phyloP scores from a whole-genome alignment of 768 basidiomycete genomes.

The Phanerochaete carnosa region DNA sequence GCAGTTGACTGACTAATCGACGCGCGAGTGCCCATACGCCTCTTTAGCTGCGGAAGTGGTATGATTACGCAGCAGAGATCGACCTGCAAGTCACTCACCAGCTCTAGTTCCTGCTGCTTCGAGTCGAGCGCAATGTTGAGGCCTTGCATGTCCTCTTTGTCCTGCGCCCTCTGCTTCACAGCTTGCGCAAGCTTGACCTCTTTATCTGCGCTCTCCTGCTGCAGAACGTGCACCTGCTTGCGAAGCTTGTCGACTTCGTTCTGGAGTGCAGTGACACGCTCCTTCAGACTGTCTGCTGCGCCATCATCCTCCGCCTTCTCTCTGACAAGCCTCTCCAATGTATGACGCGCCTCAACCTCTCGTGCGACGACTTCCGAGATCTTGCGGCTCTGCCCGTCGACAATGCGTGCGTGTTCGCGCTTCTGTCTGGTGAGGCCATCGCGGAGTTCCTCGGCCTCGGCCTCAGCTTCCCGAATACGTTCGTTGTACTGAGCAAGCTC shows the following conservation, averaged over 20 bases:
- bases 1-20: conserved; percentile 52
- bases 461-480: conserved; percentile 45
- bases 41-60: conserved; percentile 40
- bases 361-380: conserved; percentile 45
- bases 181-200: conserved; percentile 78
- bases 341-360: conserved; percentile 42
- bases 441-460: conserved; percentile 50
- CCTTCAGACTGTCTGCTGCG: conserved; percentile 43
- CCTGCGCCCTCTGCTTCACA: conserved; percentile 58
- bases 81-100: conserved; percentile 48
- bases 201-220: conserved; percentile 81
- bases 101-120: conserved; percentile 91
- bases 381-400: conserved; percentile 45
- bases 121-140: conserved; percentile 90
- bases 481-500: conserved; percentile 49
- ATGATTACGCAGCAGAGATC: not conserved
- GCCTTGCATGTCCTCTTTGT: conserved; percentile 77
- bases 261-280: conserved; percentile 42
- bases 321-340: conserved; percentile 47
- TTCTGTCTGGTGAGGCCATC: conserved; percentile 53
- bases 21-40: conserved; percentile 53
- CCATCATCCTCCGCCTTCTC: conserved; percentile 57
- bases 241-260: conserved; percentile 51
- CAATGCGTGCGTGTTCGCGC: conserved; percentile 49
- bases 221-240: conserved; percentile 62